phyloP scores from a whole-genome alignment of 768 basidiomycete genomes.

The Amanita thiersii region DNA sequence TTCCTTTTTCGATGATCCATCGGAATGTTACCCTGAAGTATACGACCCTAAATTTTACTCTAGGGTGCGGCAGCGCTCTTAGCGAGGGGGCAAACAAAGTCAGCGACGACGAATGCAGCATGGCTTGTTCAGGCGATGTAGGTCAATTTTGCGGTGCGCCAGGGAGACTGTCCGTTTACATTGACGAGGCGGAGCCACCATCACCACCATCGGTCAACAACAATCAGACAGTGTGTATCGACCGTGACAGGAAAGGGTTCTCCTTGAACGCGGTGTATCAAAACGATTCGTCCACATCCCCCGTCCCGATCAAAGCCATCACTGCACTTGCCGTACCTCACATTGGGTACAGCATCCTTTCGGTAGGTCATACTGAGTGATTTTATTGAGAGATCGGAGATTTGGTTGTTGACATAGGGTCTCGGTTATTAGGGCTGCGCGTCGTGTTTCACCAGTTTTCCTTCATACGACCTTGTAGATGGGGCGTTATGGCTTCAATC shows the following conservation, averaged over 20 bases:
- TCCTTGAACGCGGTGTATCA: not conserved
- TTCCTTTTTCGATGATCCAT: not conserved
- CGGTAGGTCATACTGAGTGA: not conserved
- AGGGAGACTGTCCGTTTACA: slow-evolving; percentile 5
- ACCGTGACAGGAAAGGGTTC: not conserved
- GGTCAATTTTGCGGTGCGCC: slow-evolving; percentile 4
- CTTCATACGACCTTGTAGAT: not conserved
- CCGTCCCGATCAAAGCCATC: not conserved
- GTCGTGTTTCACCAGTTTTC: not conserved
- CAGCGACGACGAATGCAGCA: slow-evolving; percentile 1
- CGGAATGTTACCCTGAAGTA: too few relatives aligned
- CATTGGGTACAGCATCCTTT: not conserved
- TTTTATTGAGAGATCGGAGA: not conserved
- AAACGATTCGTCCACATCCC: not conserved
- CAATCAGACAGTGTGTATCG: not conserved
- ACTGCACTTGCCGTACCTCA: not conserved
- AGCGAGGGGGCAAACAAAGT: not conserved
- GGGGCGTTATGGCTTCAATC: not conserved
- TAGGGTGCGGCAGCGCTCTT: slow-evolving; percentile 3
- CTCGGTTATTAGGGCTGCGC: not conserved
- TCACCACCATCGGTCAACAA: too few relatives aligned
- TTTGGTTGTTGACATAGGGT: not conserved
- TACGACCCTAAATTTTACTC: not conserved
- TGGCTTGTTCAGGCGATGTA: slow-evolving; percentile 4
- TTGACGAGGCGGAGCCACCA: not conserved